Percentiles rank a stretch among this genome's conserved stretches.
phyloP scores from a whole-genome alignment of 2,329 filamentous ascomycete genomes.

The Fusarium penzigii region DNA sequence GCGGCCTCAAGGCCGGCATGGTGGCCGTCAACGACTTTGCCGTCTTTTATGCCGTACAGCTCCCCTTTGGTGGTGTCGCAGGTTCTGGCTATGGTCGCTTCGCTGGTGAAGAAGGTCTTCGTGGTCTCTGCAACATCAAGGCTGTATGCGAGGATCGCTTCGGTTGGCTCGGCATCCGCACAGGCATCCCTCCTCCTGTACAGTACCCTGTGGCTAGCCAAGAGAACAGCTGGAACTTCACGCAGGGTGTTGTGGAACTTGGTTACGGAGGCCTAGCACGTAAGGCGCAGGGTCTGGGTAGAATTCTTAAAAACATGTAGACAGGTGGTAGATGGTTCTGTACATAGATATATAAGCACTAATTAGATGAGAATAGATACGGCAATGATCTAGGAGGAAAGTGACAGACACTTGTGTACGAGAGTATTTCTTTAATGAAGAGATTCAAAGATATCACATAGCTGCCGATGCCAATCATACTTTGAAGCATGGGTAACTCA shows the following conservation, averaged over 20 bases:
- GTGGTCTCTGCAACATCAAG: slow-evolving; percentile 85
- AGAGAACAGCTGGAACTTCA: slow-evolving; percentile 64
- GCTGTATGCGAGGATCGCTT: slow-evolving; percentile 77
- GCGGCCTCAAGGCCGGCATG: slow-evolving; percentile 78
- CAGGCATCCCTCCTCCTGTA: slow-evolving; percentile 76
- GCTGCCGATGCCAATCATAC: too few relatives aligned
- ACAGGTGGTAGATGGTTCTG: neutral
- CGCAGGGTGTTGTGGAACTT: slow-evolving; percentile 59
- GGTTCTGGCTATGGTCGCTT: slow-evolving; percentile 93
- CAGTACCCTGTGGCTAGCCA: slow-evolving; percentile 77
- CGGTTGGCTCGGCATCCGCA: slow-evolving; percentile 63
- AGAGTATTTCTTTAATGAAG: too few relatives aligned
- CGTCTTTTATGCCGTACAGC: slow-evolving; percentile 86
- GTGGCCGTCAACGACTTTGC: slow-evolving; percentile 96
- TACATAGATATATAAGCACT: neutral
- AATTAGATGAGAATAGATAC: neutral
- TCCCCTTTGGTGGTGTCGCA: slow-evolving; percentile 90
- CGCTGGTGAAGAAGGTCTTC: slow-evolving; percentile 84
- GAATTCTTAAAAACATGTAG: slow-evolving; percentile 46
- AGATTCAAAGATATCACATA: too few relatives aligned
- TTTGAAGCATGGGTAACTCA: too few relatives aligned
- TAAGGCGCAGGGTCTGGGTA: slow-evolving; percentile 43
- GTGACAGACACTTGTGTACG: too few relatives aligned
- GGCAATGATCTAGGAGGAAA: neutral
- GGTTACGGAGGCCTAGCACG: slow-evolving; percentile 52